Evolutionary conservation across 1,139 yeast genomes (phyloP), one percentile per base, ranked within the genome.

Genomic region (Saccharomycopsis hybrid): DNA sequence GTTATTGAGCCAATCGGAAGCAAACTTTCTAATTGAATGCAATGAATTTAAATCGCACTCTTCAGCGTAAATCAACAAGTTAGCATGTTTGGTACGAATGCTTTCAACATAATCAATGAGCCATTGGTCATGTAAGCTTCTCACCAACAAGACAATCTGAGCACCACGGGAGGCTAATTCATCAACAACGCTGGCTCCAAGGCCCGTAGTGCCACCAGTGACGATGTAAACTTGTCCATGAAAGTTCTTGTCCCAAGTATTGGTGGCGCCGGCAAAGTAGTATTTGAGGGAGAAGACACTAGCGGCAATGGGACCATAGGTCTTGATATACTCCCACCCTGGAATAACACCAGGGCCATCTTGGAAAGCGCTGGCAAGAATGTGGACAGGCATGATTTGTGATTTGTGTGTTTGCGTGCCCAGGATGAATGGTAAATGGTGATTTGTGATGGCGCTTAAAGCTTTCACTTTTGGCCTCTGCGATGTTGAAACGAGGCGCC

Each of bases 1-100:
- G 62, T 86, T 89, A 65, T 92, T 96, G 54, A 92, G 72, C 97
- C 97, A 92, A 56, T 75, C 81, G 1, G 98, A 90, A 32, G 96
- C 97, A 70, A 92, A 92, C 63, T 82, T 80, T 58, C 98, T 74
- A n/a, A 92, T 74, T 4, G 90, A 80, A 62, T 82, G 72, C 54
- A 92, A 70, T 50, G 87, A 82, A 29, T 79, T 73, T 54, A 92
- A 71, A 64, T 94, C 95, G 65, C 96, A 88, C 57, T 82, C 78
- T 61, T 92, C 98, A 9, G 94, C 94, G 63, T 87, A 90, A 39
- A 92, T 78, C 73, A 90, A 65, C 51, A 76, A 75, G 66, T 90
- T 92, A 46, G 73, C 73, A 31, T 92, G 82, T 31, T 65, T 67
- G 24, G 78, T 83, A 53, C 98, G 72, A 53, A 92, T 66, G 60